These are phyloP conservation scores for Dryadomyces quercivorus DNA, from an alignment of 2,329 filamentous ascomycete genomes.

Conservation along the genomic window DNA sequence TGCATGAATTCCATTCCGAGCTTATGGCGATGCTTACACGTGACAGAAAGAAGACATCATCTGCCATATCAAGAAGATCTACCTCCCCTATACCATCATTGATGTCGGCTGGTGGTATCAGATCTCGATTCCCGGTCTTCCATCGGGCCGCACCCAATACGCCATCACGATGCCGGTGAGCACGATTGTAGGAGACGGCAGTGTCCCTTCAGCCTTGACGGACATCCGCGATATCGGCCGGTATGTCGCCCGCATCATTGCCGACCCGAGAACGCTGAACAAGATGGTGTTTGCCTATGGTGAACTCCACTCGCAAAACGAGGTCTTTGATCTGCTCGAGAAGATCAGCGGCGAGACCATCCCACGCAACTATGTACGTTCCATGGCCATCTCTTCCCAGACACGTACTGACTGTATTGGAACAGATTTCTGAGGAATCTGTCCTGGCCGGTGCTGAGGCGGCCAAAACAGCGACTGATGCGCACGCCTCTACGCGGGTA, in stretches of 20 bases:
- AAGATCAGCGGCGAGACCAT: slow-evolving; percentile 34
- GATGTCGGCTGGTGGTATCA: slow-evolving; percentile 50
- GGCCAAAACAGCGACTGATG: background rate
- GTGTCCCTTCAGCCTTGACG: slow-evolving; percentile 28
- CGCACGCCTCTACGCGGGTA: background rate
- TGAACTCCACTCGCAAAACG: slow-evolving; percentile 30
- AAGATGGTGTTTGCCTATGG: slow-evolving; percentile 35
- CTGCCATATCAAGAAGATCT: slow-evolving; percentile 32
- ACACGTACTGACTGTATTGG: background rate
- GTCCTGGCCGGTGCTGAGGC: background rate
- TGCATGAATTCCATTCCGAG: background rate
- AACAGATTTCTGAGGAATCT: background rate
- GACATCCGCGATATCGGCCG: slow-evolving; percentile 40
- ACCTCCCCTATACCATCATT: slow-evolving; percentile 42
- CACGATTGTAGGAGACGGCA: slow-evolving; percentile 32
- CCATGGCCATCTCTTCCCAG: background rate
- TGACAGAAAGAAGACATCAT: slow-evolving; percentile 36
- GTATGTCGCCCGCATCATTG: slow-evolving; percentile 37
- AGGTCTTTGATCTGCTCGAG: slow-evolving; percentile 34
- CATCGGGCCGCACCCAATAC: slow-evolving; percentile 17
- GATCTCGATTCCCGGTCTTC: slow-evolving; percentile 18
- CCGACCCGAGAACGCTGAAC: slow-evolving; percentile 40
- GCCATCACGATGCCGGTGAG: background rate
- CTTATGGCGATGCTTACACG: background rate
- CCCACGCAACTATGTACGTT: slow-evolving; percentile 22